Evolutionary conservation across 169 alveolate genomes (phyloP), one percentile per base, ranked within the genome.

Genomic region (Theileria equi): DNA sequence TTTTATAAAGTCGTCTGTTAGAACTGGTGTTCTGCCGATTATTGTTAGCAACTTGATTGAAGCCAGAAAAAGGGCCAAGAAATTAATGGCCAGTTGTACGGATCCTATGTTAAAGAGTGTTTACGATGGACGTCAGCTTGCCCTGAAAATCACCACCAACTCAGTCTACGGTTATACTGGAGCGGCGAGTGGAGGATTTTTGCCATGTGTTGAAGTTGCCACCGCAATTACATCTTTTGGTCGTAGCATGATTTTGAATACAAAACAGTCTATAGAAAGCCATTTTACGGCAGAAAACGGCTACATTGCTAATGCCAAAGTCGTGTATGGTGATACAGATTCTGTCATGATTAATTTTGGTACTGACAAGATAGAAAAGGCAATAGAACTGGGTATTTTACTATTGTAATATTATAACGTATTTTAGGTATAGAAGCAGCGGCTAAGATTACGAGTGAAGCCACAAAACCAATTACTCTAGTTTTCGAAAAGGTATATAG

Each of bases 81-180:
- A 87, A 44, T 96, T 95, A 69, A 90, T 95, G 80, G 89, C 85
- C 40, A 88, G 89, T 62, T 93, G 96, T 34, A 85, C 88, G 10
- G 99, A 95, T 64, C 98, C 98, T 16, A 86, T 94, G 54, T 88
- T 88, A 41, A 90, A 90, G 43, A 95, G 93, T 36, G 99, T 98
- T n/a, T 95, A 96, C 41, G 97, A 98, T 73, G 99, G 99, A 11
- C 89, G 99, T 48, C 96, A 96, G 87, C 89, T 96, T 45, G 99
- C 99, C 21, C 89, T 98, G 49, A 97, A 98, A 85, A 93, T 95
- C 54, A 93, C 99, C 8, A 99, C 99, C 28, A 98, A 98, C 90
- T 95, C 99, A 19, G 99, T 98, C 23, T 98, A 98, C 90, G 99
- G 99, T 5, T 97, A 95, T 72, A 98, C 99, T 8, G 99, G 99